A percentile compares a stretch with the other conserved stretches of the same genome.
Evolutionary conservation across 345 rosid species (phyloP).

Genomic region (Euclidium syriacum): DNA sequence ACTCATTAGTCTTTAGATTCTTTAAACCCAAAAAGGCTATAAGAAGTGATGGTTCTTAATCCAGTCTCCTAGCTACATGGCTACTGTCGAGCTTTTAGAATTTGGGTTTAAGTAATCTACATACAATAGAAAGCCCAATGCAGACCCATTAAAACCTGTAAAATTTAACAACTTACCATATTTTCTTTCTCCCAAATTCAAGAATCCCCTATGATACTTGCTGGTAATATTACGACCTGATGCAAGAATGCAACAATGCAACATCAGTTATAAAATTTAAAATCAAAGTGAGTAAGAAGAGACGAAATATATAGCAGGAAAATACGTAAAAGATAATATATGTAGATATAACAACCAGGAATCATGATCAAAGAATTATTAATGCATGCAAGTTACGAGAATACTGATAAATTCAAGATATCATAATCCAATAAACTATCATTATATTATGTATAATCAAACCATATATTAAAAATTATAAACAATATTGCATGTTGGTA

Average conservation of each 20-base stretch:
- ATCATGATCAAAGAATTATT: background rate
- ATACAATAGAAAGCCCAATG: background rate
- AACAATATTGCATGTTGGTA: background rate
- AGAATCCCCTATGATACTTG: background rate
- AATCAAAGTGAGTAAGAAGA: no score
- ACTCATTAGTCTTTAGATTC: no score
- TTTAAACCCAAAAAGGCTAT: no score
- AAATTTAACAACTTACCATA: background rate
- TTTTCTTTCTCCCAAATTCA: background rate
- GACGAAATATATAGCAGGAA: background rate
- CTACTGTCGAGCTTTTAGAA: background rate
- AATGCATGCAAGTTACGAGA: no score
- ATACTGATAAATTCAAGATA: background rate
- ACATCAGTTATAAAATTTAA: background rate
- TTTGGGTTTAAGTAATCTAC: background rate
- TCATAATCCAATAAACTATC: background rate
- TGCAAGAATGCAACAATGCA: background rate
- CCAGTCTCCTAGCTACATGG: no score
- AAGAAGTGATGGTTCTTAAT: no score
- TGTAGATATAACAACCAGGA: background rate
- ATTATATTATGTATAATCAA: background rate
- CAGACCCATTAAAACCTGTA: background rate
- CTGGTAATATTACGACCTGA: background rate
- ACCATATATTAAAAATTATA: background rate
- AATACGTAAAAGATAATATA: background rate